Percentiles rank a stretch among this genome's conserved stretches.
Evolutionary conservation across 164 flowering plant genomes (phyloP).

Genomic region (Annona cherimola): DNA sequence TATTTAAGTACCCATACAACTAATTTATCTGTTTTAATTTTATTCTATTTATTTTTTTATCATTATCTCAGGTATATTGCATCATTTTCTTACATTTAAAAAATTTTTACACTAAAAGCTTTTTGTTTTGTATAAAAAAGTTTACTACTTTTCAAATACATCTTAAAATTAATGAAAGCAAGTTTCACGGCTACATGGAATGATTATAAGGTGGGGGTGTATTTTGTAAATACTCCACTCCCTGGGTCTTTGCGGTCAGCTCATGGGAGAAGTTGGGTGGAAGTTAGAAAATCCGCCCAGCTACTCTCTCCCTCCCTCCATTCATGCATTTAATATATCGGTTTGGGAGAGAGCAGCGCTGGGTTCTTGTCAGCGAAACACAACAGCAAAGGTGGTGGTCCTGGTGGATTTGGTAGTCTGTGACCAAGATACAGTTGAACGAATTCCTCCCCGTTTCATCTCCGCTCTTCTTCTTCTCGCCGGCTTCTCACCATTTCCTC

Average conservation of each 20-base stretch:
- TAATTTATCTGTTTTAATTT: too few species aligned
- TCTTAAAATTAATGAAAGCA: too few species aligned
- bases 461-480: constrained; percentile 16
- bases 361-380: constrained; percentile 1
- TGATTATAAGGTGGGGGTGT: too few species aligned
- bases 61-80: too few species aligned
- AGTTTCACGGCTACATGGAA: too few species aligned
- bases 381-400: constrained; percentile 8
- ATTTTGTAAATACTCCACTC: too few species aligned
- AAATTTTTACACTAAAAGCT: too few species aligned
- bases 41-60: too few species aligned
- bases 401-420: constrained; percentile 14
- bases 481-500: constrained; percentile 6
- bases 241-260: not conserved
- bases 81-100: too few species aligned
- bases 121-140: too few species aligned
- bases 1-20: too few species aligned
- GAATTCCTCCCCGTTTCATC: constrained; percentile 24
- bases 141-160: too few species aligned
- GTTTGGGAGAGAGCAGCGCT: not conserved
- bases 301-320: not conserved
- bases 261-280: constrained; percentile 29
- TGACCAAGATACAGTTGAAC: constrained; percentile 23
- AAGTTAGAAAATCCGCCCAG: constrained; percentile 21
- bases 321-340: not conserved